Evolutionary conservation across 2,329 filamentous ascomycete species (phyloP).

Genomic region (Talaromyces sp.): DNA sequence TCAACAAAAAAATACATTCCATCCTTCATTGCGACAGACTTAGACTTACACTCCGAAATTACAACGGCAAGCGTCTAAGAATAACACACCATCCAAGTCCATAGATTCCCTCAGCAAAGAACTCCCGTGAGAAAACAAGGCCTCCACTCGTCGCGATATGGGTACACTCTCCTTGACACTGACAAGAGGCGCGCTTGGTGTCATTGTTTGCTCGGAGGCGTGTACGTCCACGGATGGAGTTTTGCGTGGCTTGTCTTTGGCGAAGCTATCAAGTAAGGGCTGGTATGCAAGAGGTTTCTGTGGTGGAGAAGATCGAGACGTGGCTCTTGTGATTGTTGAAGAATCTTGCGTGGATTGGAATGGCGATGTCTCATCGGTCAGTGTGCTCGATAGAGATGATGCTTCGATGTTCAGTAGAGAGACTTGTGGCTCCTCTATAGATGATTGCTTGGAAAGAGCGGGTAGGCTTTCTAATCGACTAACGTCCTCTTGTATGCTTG

Average conservation of each 20-base stretch:
- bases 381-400: not conserved
- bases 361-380: not conserved
- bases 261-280: not conserved
- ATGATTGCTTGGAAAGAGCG: not conserved
- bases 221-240: not conserved
- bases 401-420: not conserved
- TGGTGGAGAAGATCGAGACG: not conserved
- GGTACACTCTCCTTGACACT: slow-evolving; percentile 17
- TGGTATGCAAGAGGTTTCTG: not conserved
- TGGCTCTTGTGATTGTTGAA: slow-evolving; percentile 7
- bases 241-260: not conserved
- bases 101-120: slow-evolving; percentile 40
- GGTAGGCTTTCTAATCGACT: not conserved
- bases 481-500: not conserved
- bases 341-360: not conserved
- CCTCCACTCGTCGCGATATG: slow-evolving; percentile 18
- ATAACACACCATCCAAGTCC: slow-evolving; percentile 36
- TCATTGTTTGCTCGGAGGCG: not conserved
- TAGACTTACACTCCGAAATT: slow-evolving; percentile 24
- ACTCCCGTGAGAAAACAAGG: slow-evolving; percentile 43
- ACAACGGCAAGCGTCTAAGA: slow-evolving; percentile 25
- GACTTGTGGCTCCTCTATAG: not conserved
- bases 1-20: not conserved
- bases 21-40: not conserved
- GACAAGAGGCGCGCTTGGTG: not conserved